Evolutionary conservation across 2,329 filamentous ascomycete species (phyloP).

Genomic region (Aspergillus intermedius): DNA sequence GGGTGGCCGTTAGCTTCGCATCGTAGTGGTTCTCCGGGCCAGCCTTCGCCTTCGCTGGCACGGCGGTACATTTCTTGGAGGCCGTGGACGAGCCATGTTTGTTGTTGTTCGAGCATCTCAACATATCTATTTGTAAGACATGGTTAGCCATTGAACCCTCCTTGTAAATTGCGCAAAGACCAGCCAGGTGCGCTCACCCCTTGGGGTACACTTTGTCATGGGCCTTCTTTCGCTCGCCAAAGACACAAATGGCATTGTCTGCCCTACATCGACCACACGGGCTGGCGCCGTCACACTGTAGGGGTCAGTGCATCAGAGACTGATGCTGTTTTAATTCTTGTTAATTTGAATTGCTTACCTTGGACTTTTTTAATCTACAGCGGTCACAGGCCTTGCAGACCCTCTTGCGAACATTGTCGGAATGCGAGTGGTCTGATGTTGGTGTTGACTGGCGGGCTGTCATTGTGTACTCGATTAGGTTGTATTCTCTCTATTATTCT

Average conservation of each 20-base stretch:
- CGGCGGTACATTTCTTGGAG: constrained; percentile 56
- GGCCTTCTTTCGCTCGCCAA: constrained; percentile 59
- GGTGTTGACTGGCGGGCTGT: constrained; percentile 35
- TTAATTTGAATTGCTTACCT: constrained; percentile 37
- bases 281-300: constrained; percentile 53
- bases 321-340: constrained; percentile 4
- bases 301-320: constrained; percentile 19
- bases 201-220: constrained; percentile 65
- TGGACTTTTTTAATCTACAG: constrained; percentile 61
- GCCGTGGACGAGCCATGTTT: constrained; percentile 54
- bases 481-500: too few relatives aligned
- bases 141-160: not conserved
- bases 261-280: constrained; percentile 57
- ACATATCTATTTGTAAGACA: constrained; percentile 45
- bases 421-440: constrained; percentile 34
- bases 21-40: constrained; percentile 50
- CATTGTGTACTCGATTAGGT: constrained; percentile 19
- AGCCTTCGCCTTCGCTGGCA: constrained; percentile 46
- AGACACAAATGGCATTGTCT: constrained; percentile 60
- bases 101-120: constrained; percentile 62
- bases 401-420: constrained; percentile 50
- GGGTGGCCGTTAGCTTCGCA: constrained; percentile 50
- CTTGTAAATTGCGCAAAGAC: not conserved
- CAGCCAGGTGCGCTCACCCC: constrained; percentile 44
- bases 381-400: constrained; percentile 63